Evolutionary conservation across 2,329 filamentous ascomycete species (phyloP).

Genomic region (Coleophoma cylindrospora): DNA sequence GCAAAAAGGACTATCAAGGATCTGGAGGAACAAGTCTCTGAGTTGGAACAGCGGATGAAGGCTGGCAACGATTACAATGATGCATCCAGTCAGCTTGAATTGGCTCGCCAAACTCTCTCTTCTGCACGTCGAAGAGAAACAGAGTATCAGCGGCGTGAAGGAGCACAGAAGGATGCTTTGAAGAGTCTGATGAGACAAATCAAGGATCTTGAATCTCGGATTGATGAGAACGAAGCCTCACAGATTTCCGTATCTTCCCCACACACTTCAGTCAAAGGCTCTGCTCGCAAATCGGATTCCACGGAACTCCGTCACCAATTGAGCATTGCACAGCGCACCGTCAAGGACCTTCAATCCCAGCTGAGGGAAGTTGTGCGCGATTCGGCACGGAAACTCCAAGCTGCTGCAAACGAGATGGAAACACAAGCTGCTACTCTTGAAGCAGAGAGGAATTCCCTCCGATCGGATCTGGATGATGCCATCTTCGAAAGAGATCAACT

Average conservation of each 20-base stretch:
- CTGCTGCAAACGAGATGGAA: slow-evolving; percentile 45
- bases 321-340: slow-evolving; percentile 51
- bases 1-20: slow-evolving; percentile 60
- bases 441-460: slow-evolving; percentile 18
- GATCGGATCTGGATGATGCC: slow-evolving; percentile 34
- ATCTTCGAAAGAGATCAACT: slow-evolving; percentile 38
- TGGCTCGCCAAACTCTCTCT: slow-evolving; percentile 58
- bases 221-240: slow-evolving; percentile 59
- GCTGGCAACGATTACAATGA: slow-evolving; percentile 34
- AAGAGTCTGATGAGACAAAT: slow-evolving; percentile 61
- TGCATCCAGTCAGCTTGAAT: slow-evolving; percentile 47
- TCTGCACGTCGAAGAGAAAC: slow-evolving; percentile 61
- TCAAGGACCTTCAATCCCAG: slow-evolving; percentile 48
- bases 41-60: slow-evolving; percentile 35
- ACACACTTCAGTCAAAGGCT: slow-evolving; percentile 42
- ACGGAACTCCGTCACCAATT: slow-evolving; percentile 56
- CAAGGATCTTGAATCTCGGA: slow-evolving; percentile 60
- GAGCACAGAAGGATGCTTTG: slow-evolving; percentile 55
- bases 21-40: slow-evolving; percentile 50
- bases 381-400: slow-evolving; percentile 31
- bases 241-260: slow-evolving; percentile 40
- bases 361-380: slow-evolving; percentile 42
- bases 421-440: slow-evolving; percentile 34
- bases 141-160: slow-evolving; percentile 60
- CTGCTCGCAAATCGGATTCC: slow-evolving; percentile 51